Percentiles rank a stretch among this genome's conserved stretches.
Evolutionary conservation across 208 protist species (phyloP).

Genomic region (Trypanosoma theileri): DNA sequence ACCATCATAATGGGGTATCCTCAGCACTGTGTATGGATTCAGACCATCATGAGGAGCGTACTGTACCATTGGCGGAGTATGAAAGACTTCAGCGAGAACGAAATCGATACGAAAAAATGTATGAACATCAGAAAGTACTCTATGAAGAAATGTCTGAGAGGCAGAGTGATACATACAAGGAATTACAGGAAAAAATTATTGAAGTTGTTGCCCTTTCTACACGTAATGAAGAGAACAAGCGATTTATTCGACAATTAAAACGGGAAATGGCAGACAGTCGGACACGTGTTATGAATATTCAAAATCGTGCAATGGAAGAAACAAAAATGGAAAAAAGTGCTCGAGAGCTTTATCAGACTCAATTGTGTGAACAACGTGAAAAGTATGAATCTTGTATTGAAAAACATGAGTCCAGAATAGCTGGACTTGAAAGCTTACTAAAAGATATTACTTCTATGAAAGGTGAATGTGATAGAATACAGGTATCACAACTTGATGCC

Average conservation of each 20-base stretch:
- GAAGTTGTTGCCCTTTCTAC: slow-evolving; percentile 86
- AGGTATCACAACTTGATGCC: slow-evolving; percentile 76
- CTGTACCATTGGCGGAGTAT: slow-evolving; percentile 52
- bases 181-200: slow-evolving; percentile 84
- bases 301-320: slow-evolving; percentile 76
- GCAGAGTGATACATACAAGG: slow-evolving; percentile 67
- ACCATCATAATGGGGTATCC: slow-evolving; percentile 1
- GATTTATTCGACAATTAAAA: slow-evolving; percentile 89
- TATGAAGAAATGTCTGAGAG: slow-evolving; percentile 85
- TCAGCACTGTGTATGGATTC: background rate
- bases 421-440: slow-evolving; percentile 71
- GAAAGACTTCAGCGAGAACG: slow-evolving; percentile 71
- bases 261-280: slow-evolving; percentile 82
- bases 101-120: slow-evolving; percentile 85
- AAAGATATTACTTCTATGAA: slow-evolving; percentile 71
- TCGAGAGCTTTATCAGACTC: slow-evolving; percentile 52
- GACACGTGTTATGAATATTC: slow-evolving; percentile 77
- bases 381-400: slow-evolving; percentile 58
- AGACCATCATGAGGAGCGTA: background rate
- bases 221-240: slow-evolving; percentile 87
- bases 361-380: slow-evolving; percentile 60
- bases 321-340: slow-evolving; percentile 47
- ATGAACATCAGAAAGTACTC: slow-evolving; percentile 82
- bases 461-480: slow-evolving; percentile 55
- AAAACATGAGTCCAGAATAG: slow-evolving; percentile 60